A percentile compares a stretch with the other conserved stretches of the same genome.
phyloP scores from a whole-genome alignment of 2,329 filamentous ascomycete species.

The Aspergillus flavus region DNA sequence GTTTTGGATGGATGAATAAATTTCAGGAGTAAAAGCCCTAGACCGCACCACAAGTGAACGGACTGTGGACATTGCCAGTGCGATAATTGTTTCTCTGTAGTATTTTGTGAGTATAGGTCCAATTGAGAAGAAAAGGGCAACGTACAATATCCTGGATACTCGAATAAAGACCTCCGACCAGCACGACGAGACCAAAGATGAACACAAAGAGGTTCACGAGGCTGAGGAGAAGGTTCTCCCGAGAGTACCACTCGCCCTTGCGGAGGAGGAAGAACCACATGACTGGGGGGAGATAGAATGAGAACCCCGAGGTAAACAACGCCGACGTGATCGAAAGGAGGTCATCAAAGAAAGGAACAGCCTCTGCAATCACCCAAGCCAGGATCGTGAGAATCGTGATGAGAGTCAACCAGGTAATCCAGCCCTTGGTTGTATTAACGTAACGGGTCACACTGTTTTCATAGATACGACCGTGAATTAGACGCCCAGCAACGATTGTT shows the following conservation, averaged over 20 bases:
- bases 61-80: not conserved
- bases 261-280: constrained; percentile 29
- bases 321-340: constrained; percentile 43
- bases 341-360: not conserved
- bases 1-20: not conserved
- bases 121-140: too few species aligned
- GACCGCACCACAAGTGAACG: not conserved
- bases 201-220: not conserved
- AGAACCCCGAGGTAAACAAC: constrained; percentile 83
- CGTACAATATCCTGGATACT: not conserved
- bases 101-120: not conserved
- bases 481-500: not conserved
- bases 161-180: not conserved
- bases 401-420: not conserved
- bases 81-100: not conserved
- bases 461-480: not conserved
- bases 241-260: constrained; percentile 19
- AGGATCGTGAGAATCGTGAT: not conserved
- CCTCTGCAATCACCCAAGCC: not conserved
- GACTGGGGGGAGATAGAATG: constrained; percentile 67
- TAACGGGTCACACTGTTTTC: not conserved
- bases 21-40: not conserved
- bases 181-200: not conserved
- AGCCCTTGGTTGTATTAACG: not conserved
- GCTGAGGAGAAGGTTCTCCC: constrained; percentile 39